These are phyloP conservation scores for Filobasidium uniguttulatum DNA, from an alignment of 1,284 basidiomycete genomes.

Conservation along the genomic window DNA sequence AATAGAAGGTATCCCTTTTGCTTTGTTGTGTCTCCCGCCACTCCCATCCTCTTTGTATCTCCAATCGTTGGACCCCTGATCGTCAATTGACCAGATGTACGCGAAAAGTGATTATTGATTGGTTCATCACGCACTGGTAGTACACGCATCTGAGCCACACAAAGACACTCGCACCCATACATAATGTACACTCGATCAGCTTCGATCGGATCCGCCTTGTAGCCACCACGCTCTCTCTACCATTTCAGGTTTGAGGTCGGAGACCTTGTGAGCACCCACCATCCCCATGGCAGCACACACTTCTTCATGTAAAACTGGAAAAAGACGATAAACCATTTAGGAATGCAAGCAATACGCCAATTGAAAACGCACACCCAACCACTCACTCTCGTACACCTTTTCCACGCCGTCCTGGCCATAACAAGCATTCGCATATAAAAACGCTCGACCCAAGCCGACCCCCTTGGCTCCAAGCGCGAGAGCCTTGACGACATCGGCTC, in stretches of 20 bases:
- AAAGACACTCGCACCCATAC: too few species aligned
- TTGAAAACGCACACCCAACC: not conserved
- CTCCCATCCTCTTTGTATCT: too few species aligned
- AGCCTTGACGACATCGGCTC: conserved; percentile 46
- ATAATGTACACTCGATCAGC: too few species aligned
- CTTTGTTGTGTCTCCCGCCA: too few species aligned
- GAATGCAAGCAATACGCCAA: not conserved
- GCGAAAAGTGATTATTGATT: too few species aligned
- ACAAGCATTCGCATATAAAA: conserved; percentile 43
- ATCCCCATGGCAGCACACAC: conserved; percentile 43
- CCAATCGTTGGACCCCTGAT: too few species aligned
- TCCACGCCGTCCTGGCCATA: conserved; percentile 43
- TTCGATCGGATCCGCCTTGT: too few species aligned
- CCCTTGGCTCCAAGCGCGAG: conserved; percentile 45
- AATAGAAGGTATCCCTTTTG: too few species aligned
- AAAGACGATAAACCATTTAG: not conserved
- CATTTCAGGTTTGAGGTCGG: conserved; percentile 66
- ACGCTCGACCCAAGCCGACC: conserved; percentile 44
- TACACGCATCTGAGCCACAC: too few species aligned
- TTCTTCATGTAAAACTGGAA: conserved; percentile 44
- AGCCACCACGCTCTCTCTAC: conserved; percentile 33
- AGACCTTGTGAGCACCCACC: conserved; percentile 38
- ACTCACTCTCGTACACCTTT: conserved; percentile 40
- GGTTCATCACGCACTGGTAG: too few species aligned
- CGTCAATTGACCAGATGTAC: too few species aligned